phyloP scores from a whole-genome alignment of 305 asterid species.

The Fraxinus greggii region DNA sequence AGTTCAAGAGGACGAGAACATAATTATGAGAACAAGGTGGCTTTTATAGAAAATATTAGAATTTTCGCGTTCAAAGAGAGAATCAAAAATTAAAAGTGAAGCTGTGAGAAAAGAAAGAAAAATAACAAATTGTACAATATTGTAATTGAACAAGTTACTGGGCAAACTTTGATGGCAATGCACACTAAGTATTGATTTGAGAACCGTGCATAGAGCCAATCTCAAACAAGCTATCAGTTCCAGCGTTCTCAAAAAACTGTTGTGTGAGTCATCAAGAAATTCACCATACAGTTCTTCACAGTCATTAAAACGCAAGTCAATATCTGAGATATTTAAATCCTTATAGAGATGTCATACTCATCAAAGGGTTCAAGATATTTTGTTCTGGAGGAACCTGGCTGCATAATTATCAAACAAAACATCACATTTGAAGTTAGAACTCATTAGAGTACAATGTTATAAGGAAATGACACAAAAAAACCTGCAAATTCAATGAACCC shows the following conservation, averaged over 20 bases:
- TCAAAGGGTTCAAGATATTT: slow-evolving; percentile 36
- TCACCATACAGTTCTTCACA: slow-evolving; percentile 59
- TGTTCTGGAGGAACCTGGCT: slow-evolving; percentile 42
- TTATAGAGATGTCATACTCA: background rate
- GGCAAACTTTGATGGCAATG: slow-evolving; percentile 41
- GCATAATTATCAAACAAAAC: slow-evolving; percentile 20
- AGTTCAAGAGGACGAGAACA: background rate
- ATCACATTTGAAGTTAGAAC: background rate
- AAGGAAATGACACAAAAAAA: background rate
- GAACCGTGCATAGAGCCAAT: slow-evolving; percentile 33
- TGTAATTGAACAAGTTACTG: background rate
- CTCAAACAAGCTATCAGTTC: slow-evolving; percentile 53
- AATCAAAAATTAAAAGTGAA: no score
- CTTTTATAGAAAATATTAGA: background rate
- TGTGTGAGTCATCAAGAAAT: slow-evolving; percentile 51
- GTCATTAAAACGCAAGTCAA: slow-evolving; percentile 21
- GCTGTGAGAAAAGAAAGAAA: no score
- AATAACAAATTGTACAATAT: background rate
- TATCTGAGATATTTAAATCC: no score
- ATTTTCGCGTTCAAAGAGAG: background rate
- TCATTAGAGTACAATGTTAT: background rate
- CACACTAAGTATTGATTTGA: slow-evolving; percentile 38
- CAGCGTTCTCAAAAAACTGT: slow-evolving; percentile 48
- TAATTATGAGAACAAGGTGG: background rate
- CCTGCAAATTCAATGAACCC: slow-evolving; percentile 9